phyloP scores from a whole-genome alignment of 2,329 filamentous ascomycete species.

The Fusarium penzigii region DNA sequence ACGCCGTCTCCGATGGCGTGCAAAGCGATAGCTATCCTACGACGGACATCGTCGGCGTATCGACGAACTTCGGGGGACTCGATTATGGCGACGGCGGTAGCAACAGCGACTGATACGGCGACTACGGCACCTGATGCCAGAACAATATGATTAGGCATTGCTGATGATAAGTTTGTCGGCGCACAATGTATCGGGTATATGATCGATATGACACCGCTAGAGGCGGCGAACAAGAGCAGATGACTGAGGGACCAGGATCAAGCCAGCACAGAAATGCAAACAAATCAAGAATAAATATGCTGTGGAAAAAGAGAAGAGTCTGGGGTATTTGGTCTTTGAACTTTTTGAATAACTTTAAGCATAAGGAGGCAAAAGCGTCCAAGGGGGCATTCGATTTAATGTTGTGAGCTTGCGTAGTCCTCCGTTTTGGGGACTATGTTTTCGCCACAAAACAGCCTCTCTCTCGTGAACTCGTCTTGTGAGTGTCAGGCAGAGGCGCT shows the following conservation, averaged over 20 bases:
- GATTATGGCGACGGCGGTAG: conserved; percentile 61
- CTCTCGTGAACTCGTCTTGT: background rate
- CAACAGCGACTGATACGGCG: conserved; percentile 58
- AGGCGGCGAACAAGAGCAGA: conserved; percentile 5
- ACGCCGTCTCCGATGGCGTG: conserved; percentile 61
- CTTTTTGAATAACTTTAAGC: conserved; percentile 8
- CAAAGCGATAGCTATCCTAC: conserved; percentile 60
- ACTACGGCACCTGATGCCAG: conserved; percentile 59
- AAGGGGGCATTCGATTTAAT: background rate
- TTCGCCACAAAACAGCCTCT: conserved; percentile 21
- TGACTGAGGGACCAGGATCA: background rate
- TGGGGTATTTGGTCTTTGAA: background rate
- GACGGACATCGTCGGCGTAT: conserved; percentile 61
- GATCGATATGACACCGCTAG: background rate
- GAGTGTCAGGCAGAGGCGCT: background rate
- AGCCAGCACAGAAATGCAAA: conserved; percentile 1
- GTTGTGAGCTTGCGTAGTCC: conserved; percentile 22
- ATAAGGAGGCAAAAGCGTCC: conserved; percentile 16
- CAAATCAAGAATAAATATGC: background rate
- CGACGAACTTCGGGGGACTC: conserved; percentile 65
- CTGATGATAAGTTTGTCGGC: conserved; percentile 4
- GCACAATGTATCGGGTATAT: conserved; percentile 4
- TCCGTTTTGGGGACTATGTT: conserved; percentile 9
- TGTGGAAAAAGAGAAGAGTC: background rate
- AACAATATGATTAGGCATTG: conserved; percentile 59